Base-by-base conservation (phyloP, 139 green algal genomes). In the Nannochloris sp. region DNA sequence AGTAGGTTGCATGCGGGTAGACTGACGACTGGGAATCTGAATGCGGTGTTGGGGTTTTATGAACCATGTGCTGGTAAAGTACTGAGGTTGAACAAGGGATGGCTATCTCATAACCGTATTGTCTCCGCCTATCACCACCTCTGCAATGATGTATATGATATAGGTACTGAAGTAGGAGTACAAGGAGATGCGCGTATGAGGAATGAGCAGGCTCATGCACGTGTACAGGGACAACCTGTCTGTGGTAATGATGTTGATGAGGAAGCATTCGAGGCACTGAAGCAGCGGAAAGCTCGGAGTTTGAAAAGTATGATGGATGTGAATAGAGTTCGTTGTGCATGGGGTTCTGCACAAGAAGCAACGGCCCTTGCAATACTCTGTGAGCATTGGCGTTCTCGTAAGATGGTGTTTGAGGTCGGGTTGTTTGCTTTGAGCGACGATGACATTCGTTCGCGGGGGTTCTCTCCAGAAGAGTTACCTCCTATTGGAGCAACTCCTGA, bases 401-500 rank as follows among this genome's bases (percentile, higher is more conserved):
- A 4, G 48, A n/a, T 31, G 26, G 29, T 76, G n/a, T 48, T 72
- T 23, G 72, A 84, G 61, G 81, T 70, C 30, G 84, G 61, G 2
- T 73, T 82, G 50, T 85, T 70, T 62, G 68, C 59, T 33, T 33
- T 82, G 55, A 63, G 77, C 36, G 59, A 48, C 13, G 10, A 50
- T 30, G 25, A 45, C 9, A n/a, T 70, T 20, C 55, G 33, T 6
- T 25, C 46, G 14, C 80, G 63, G 57, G 70, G 72, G n/a, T 76
- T 78, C 62, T 31, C 1, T 1, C 13, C 33, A 2, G 62, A 51
- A 40, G 26, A 49, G n/a, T 66, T 90, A 49, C 82, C 82, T 1
- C 74, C 68, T 14, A 64, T 90, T 40, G 84, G 80, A 1, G 76
- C 84, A 6, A 84, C 71, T 8, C 84, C 84, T 8, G 84, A 91